These are phyloP conservation scores for Penicillium palitans DNA, from an alignment of 2,329 filamentous ascomycete species.

Conservation along the genomic window DNA sequence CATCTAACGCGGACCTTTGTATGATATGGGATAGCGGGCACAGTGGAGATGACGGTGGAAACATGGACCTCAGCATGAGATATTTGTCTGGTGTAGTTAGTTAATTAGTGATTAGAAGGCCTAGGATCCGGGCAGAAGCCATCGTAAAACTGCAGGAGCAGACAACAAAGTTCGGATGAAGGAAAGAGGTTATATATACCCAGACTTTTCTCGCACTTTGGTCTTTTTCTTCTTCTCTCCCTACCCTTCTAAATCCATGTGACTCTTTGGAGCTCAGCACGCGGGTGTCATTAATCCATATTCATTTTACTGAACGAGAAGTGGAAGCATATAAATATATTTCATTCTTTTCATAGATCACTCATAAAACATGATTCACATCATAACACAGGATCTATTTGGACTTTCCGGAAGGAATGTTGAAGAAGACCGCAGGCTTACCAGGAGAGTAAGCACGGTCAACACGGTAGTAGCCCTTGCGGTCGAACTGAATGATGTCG, in stretches of 20 bases:
- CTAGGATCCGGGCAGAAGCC: neutral
- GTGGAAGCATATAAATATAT: neutral
- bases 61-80: neutral
- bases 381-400: slow-evolving; percentile 29
- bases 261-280: neutral
- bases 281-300: neutral
- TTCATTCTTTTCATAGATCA: slow-evolving; percentile 3
- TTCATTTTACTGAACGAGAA: neutral
- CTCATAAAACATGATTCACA: slow-evolving; percentile 9
- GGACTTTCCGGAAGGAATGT: slow-evolving; percentile 66
- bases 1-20: no score
- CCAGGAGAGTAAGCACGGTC: slow-evolving; percentile 65
- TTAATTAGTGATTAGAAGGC: neutral
- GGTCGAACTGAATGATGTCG: slow-evolving; percentile 93
- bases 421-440: slow-evolving; percentile 64
- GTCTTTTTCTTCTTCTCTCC: neutral
- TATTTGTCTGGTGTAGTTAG: neutral
- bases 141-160: neutral
- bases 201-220: neutral
- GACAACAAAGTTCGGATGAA: neutral
- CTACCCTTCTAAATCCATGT: neutral
- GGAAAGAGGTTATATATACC: neutral
- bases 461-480: slow-evolving; percentile 87
- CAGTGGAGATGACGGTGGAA: no score
- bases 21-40: no score